These are phyloP conservation scores for Verticillium nonalfalfae DNA, from an alignment of 2,329 filamentous ascomycete species.

Conservation along the genomic window DNA sequence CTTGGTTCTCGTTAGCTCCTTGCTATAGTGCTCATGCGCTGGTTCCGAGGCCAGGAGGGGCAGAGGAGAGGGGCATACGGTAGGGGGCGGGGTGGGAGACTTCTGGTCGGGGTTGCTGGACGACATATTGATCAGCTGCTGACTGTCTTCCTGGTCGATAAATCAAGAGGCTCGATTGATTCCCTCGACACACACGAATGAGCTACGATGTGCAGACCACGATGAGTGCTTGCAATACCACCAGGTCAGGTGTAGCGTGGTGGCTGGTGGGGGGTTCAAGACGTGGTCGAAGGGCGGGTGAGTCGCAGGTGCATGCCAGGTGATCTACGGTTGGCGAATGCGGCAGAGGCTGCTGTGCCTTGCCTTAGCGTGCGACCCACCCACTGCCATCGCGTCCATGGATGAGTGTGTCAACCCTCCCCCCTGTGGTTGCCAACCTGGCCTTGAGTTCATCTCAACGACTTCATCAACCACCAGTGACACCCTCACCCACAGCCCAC, in stretches of 20 bases:
- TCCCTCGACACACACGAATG: too few relatives aligned
- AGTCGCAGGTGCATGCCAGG: neutral
- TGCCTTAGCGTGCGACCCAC: neutral
- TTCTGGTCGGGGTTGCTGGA: constrained; percentile 25
- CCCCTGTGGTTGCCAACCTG: neutral
- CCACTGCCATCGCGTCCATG: neutral
- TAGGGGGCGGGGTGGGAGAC: neutral
- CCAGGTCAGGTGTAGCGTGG: neutral
- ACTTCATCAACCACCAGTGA: neutral
- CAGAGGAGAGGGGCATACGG: neutral
- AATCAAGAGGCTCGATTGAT: too few relatives aligned
- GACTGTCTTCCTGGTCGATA: neutral
- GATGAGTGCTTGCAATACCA: too few relatives aligned
- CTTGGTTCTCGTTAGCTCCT: constrained; percentile 15
- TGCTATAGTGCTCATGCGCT: neutral
- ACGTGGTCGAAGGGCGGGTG: neutral
- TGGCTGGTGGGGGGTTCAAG: neutral
- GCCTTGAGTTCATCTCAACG: neutral
- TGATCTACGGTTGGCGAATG: neutral
- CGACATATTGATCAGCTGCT: constrained; percentile 22
- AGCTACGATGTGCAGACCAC: too few relatives aligned
- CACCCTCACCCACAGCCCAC: neutral
- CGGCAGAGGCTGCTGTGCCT: neutral
- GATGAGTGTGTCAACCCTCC: neutral
- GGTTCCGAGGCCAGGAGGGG: neutral